Evolutionary conservation across 139 green algal species (phyloP).

Genomic region (Coelastrella sp.): DNA sequence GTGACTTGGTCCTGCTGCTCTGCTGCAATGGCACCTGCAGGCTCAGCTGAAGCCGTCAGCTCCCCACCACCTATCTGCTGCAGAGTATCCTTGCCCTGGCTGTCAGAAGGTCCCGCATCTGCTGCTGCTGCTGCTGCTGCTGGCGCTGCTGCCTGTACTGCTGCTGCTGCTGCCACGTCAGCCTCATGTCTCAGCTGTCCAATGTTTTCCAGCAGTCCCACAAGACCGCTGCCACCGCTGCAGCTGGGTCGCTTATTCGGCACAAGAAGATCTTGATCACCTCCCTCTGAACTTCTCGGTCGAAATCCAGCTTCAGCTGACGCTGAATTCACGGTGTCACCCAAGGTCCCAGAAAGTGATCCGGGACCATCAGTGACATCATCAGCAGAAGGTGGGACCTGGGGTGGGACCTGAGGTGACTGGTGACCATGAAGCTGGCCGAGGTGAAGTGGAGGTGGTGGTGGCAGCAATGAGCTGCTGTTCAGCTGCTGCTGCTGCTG

Average conservation of each 20-base stretch:
- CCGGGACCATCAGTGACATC: background rate
- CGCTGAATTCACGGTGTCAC: background rate
- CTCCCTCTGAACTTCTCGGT: background rate
- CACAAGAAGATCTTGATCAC: constrained; percentile 27
- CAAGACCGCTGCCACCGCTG: constrained; percentile 30
- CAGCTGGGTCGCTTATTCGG: constrained; percentile 16
- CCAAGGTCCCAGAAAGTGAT: background rate
- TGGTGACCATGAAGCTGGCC: background rate
- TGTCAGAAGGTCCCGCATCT: background rate
- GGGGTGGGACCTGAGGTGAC: background rate
- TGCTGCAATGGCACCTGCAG: background rate
- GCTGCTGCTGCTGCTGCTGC: constrained; percentile 13
- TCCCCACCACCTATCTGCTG: no score
- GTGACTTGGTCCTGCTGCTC: background rate
- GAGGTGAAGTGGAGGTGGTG: constrained; percentile 7
- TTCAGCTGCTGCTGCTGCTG: background rate
- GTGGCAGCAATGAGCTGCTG: constrained; percentile 22
- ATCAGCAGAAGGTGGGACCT: background rate
- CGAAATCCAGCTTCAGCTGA: constrained; percentile 24
- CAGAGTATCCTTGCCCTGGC: no score
- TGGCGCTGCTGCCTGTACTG: background rate
- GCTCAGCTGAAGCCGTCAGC: no score
- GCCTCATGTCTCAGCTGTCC: constrained; percentile 25
- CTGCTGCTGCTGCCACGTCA: constrained; percentile 28
- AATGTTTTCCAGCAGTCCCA: constrained; percentile 34